Evolutionary conservation across 2,329 filamentous ascomycete species (phyloP).

Genomic region (Colletotrichum cuscutae): DNA sequence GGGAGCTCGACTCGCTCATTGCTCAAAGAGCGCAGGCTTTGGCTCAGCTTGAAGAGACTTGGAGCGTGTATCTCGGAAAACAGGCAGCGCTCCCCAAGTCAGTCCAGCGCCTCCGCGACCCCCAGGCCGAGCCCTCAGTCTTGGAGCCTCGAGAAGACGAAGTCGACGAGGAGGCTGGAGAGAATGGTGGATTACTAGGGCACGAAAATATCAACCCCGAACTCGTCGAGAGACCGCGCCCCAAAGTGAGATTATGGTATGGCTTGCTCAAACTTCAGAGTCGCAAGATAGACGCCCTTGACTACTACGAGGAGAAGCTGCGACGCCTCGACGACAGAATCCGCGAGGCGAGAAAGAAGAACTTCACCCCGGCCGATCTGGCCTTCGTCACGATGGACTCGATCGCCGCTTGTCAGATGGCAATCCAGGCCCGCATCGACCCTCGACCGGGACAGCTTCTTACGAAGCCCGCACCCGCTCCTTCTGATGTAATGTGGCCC

Average conservation of each 20-base stretch:
- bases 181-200: constrained; percentile 69
- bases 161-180: constrained; percentile 58
- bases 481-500: constrained; percentile 92
- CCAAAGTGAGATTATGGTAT: constrained; percentile 80
- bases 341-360: constrained; percentile 73
- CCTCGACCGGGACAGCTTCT: constrained; percentile 87
- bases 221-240: constrained; percentile 61
- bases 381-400: constrained; percentile 99
- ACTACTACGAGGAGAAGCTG: constrained; percentile 92
- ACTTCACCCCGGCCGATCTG: constrained; percentile 81
- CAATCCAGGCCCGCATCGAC: constrained; percentile 92
- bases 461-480: constrained; percentile 87
- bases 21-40: constrained; percentile 72
- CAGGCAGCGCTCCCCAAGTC: constrained; percentile 53
- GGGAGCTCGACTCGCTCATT: constrained; percentile 79
- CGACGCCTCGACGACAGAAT: constrained; percentile 83
- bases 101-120: constrained; percentile 36
- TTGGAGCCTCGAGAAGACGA: constrained; percentile 40
- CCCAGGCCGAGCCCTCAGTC: constrained; percentile 24
- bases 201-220: constrained; percentile 37
- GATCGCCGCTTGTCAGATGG: constrained; percentile 93
- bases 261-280: constrained; percentile 79
- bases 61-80: constrained; percentile 79
- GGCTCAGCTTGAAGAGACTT: constrained; percentile 82
- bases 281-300: constrained; percentile 86